These are phyloP conservation scores for Puccinia triticina DNA, from an alignment of 1,284 basidiomycete species.

Conservation along the genomic window DNA sequence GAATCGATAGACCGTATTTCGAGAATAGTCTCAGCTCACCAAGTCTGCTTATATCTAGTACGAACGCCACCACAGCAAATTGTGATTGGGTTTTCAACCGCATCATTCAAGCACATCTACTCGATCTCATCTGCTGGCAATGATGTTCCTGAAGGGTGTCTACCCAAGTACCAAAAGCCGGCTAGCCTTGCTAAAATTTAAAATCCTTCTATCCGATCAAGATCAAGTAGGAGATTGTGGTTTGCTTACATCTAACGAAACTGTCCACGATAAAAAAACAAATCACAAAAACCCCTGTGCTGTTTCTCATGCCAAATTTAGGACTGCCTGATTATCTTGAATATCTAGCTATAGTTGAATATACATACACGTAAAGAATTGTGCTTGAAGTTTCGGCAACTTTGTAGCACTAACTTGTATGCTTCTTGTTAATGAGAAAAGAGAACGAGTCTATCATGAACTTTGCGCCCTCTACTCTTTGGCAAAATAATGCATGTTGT, in stretches of 20 bases:
- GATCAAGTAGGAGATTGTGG: background rate
- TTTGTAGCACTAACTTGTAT: background rate
- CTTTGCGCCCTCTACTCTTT: background rate
- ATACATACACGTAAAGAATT: background rate
- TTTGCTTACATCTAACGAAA: background rate
- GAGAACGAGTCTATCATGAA: background rate
- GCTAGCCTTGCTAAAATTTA: background rate
- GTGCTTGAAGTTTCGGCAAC: background rate
- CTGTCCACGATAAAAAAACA: background rate
- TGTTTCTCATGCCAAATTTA: background rate
- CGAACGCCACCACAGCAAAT: conserved; percentile 40
- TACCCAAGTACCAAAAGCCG: background rate
- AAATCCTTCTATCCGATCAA: background rate
- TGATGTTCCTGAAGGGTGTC: background rate
- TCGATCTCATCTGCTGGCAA: background rate
- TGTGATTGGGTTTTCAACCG: conserved; percentile 1
- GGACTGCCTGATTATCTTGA: background rate
- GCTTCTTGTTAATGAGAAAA: background rate
- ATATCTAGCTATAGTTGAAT: background rate
- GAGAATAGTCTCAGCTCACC: background rate
- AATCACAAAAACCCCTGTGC: background rate
- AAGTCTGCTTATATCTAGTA: conserved; percentile 17
- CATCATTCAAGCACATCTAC: background rate
- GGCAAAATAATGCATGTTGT: background rate
- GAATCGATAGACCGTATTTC: background rate